Base-by-base conservation (phyloP, 2,329 filamentous ascomycete genomes). In the Botrytis cinerea region DNA sequence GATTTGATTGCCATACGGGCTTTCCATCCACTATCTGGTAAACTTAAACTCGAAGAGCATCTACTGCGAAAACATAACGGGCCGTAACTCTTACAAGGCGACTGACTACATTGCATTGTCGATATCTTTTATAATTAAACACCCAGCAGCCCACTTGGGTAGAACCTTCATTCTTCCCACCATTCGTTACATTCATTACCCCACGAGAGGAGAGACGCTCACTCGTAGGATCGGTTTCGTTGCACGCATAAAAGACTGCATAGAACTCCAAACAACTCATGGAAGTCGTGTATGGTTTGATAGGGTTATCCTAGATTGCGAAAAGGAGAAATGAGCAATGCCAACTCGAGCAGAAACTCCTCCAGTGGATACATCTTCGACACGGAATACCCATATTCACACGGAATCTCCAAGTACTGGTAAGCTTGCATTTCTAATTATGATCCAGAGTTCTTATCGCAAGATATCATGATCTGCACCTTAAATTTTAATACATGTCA, bases 311-410 rank as follows among this genome's bases (percentile, higher is more conserved):
- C 71, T 72, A 69, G 71, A n/a, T 69, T 51, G 51, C 25, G 64
- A 38, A 70, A 70, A 72, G 72, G 74, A 76, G 74, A 77, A 63
- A 76, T 77, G 75, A 77, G 75, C 71, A 72, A 76, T 77, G 75
- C 73, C 63, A 70, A 73, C 57, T 76, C 75, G 69, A 71, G 72
- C 73, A 77, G 32, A 71, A 75, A 72, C 69, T 62, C 72, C 64
- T 63, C 63, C 71, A 14, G 71, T 60, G 63, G 70, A 72, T 70
- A 61, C 74, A 59, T 73, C 68, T 43, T 59, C 45, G 59, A 71
- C 66, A 38, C 71, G 72, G 32, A 28, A 76, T 38, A 75, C 76
- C 60, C 73, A 64, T 46, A 74, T 75, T 60, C 76, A 75, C 71
- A 66, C 64, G 25, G 76, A 75, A 64, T 73, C 74, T 74, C 46